phyloP scores from a whole-genome alignment of 2,329 filamentous ascomycete species.

The Ceratocystis cacaofunesta region DNA sequence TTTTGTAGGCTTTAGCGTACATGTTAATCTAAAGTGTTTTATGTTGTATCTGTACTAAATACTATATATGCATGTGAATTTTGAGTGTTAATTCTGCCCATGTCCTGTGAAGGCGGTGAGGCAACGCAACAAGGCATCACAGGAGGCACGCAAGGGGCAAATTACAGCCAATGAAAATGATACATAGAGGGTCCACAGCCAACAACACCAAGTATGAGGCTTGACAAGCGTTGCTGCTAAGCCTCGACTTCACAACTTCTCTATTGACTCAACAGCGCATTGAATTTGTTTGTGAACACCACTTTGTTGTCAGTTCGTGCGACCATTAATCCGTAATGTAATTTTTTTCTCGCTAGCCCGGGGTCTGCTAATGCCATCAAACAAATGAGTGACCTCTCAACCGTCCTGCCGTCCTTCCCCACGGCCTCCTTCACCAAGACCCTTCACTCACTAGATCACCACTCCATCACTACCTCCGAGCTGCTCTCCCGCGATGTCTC shows the following conservation, averaged over 20 bases:
- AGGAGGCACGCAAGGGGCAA: neutral
- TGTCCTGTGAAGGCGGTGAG: neutral
- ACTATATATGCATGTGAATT: no score
- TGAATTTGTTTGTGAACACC: no score
- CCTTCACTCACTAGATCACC: conserved; percentile 63
- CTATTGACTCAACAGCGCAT: neutral
- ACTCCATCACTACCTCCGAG: conserved; percentile 64
- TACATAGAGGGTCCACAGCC: conserved; percentile 9
- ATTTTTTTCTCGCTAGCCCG: neutral
- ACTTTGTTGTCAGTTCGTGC: no score
- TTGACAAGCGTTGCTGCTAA: neutral
- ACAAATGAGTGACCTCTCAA: conserved; percentile 72
- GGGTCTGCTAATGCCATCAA: neutral
- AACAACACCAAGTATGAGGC: conserved; percentile 9
- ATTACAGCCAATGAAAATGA: conserved; percentile 9
- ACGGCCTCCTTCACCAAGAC: conserved; percentile 53
- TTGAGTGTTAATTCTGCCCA: neutral
- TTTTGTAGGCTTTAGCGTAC: neutral
- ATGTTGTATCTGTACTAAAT: no score
- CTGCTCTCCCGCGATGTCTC: conserved; percentile 69
- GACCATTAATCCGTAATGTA: neutral
- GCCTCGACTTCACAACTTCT: neutral
- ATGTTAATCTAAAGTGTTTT: no score
- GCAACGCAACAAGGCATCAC: neutral
- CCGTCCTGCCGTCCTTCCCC: conserved; percentile 66